Percentiles rank a stretch among this genome's conserved stretches.
These are phyloP conservation scores for Giardia muris DNA, from an alignment of 208 protist genomes.

Conservation along the genomic window DNA sequence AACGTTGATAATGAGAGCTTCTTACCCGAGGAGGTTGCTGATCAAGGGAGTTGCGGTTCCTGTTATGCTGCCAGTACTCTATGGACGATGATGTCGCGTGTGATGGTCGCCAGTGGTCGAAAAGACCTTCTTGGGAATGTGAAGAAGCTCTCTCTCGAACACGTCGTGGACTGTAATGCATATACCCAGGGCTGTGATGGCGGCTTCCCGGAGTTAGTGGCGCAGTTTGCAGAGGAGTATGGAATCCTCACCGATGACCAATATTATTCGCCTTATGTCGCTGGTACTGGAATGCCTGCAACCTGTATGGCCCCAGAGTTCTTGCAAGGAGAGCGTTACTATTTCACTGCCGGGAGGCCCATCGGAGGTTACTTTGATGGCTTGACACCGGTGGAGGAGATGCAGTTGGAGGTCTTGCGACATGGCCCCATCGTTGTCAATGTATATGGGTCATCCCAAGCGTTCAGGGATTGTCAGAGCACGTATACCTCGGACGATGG, in stretches of 20 bases:
- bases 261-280: not conserved
- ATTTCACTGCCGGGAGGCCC: not conserved
- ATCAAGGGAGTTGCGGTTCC: not conserved
- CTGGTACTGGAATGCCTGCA: not conserved
- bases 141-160: not conserved
- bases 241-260: not conserved
- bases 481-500: not conserved
- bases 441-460: not conserved
- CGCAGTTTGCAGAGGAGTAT: not conserved
- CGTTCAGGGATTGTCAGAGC: not conserved
- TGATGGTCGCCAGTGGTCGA: not conserved
- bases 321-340: not conserved
- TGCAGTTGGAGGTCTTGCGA: not conserved
- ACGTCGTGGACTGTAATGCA: not conserved
- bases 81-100: not conserved
- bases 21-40: not conserved
- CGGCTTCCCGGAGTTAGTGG: not conserved
- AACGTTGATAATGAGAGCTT: not conserved
- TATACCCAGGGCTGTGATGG: not conserved
- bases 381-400: not conserved
- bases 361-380: not conserved
- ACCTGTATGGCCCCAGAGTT: not conserved
- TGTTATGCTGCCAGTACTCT: not conserved
- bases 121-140: not conserved
- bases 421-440: not conserved